A percentile compares a stretch with the other conserved stretches of the same genome.
Evolutionary conservation across 1,139 yeast species (phyloP).

Genomic region (Candida glucosophila): DNA sequence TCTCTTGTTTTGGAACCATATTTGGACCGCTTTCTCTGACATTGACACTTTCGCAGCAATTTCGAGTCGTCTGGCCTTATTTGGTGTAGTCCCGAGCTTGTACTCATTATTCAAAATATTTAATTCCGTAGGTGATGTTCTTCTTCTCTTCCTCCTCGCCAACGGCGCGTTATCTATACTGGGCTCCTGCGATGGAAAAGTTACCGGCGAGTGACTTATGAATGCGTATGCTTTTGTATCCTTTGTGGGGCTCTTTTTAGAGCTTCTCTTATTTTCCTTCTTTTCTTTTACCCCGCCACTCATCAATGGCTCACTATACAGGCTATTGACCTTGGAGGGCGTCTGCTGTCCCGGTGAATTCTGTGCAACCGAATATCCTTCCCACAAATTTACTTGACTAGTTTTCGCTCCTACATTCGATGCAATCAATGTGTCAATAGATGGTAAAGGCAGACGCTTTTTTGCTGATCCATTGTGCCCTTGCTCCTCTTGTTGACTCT

Average conservation of each 20-base stretch:
- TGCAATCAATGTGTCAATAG: no score
- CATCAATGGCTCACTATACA: no score
- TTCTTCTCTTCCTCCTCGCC: constrained; percentile 89
- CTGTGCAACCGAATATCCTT: no score
- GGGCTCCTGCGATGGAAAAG: constrained; percentile 79
- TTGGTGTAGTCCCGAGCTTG: constrained; percentile 70
- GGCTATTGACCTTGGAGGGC: no score
- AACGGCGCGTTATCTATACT: constrained; percentile 80
- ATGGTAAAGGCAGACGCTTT: no score
- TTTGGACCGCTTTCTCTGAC: constrained; percentile 97
- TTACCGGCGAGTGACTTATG: constrained; percentile 83
- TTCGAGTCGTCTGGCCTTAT: constrained; percentile 61
- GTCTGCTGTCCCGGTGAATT: no score
- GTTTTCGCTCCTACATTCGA: no score
- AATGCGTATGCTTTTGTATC: constrained; percentile 61
- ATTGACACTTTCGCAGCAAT: constrained; percentile 75
- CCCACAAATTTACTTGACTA: no score
- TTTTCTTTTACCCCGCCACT: no score
- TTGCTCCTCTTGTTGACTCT: no score
- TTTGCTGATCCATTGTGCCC: no score
- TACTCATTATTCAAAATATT: constrained; percentile 76
- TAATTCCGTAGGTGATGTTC: constrained; percentile 85
- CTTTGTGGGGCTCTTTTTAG: constrained; percentile 7
- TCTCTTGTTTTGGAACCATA: constrained; percentile 96
- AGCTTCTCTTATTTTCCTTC: no score